phyloP scores from a whole-genome alignment of 192 early-diverging fungal genomes.

The Linderina pennispora region DNA sequence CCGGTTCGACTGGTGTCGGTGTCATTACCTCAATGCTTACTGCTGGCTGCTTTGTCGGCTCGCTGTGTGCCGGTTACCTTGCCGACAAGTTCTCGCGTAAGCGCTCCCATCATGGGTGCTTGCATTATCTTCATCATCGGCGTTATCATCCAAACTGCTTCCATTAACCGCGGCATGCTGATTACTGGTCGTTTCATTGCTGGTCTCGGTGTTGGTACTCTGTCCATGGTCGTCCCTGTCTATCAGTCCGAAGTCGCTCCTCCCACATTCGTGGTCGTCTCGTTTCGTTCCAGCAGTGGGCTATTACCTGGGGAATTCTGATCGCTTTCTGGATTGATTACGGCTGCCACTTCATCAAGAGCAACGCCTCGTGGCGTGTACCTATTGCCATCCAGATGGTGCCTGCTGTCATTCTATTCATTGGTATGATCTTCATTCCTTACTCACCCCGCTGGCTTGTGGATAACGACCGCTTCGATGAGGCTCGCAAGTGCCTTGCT shows the following conservation, averaged over 20 bases:
- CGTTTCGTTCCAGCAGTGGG: slow-evolving; percentile 83
- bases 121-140: slow-evolving; percentile 68
- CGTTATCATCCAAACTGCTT: slow-evolving; percentile 60
- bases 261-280: slow-evolving; percentile 80
- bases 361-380: slow-evolving; percentile 66
- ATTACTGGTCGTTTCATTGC: slow-evolving; percentile 73
- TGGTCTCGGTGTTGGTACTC: slow-evolving; percentile 75
- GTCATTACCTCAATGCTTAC: slow-evolving; percentile 62
- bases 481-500: slow-evolving; percentile 60
- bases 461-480: slow-evolving; percentile 57
- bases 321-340: slow-evolving; percentile 48
- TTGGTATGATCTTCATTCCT: slow-evolving; percentile 71
- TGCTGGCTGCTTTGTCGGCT: slow-evolving; percentile 70
- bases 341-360: slow-evolving; percentile 35
- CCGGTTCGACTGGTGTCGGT: slow-evolving; percentile 50
- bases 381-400: slow-evolving; percentile 79
- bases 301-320: slow-evolving; percentile 86
- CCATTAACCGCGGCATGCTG: slow-evolving; percentile 56
- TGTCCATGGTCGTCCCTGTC: slow-evolving; percentile 65
- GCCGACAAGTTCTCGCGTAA: slow-evolving; percentile 68
- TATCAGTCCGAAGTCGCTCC: slow-evolving; percentile 82
- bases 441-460: slow-evolving; percentile 85
- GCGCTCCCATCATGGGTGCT: slow-evolving; percentile 58
- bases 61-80: slow-evolving; percentile 57
- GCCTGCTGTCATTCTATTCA: slow-evolving; percentile 64